Base-by-base conservation (phyloP, 495 filamentous ascomycete species). In the Tuber umbilicatum region DNA sequence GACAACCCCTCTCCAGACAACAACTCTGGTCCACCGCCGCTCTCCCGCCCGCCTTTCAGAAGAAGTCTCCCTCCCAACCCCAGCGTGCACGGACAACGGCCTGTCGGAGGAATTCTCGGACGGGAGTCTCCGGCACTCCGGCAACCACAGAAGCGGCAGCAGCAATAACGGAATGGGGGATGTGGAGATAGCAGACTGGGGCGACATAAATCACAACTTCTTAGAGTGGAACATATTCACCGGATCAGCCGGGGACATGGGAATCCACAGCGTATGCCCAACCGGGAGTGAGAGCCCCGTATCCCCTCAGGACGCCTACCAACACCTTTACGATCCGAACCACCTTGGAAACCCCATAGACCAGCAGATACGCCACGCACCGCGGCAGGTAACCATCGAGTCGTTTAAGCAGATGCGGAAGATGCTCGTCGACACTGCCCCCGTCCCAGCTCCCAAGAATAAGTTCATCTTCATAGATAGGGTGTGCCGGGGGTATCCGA, bases 151-250 rank as follows among this genome's bases (percentile, higher is more conserved):
- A 19, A 64, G 27, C 27, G 55, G 55, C 27, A 35, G 55, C 27
- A 64, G 27, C 55, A 37, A 78, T 72, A 73, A 41, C 21, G 60
- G 72, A 27, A 76, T 79, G 69, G 40, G 73, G 12, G 73, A 77
- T 41, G 70, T 42, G 43, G 38, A 67, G 43, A 67, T 74, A 14
- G 47, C 74, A 16, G 77, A 79, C 69, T 79, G 77, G 77, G 77
- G 76, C 5, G 77, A 79, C n/a, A 79, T 79, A 74, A 72, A 76
- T 39, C 73, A 64, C 21, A 79, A 70, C 23, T 41, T 79, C 72
- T 47, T 79, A 1, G 77, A 79, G 60, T 79, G 77, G 77, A 45
- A 67, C 45, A 47, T 67, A 47, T 71, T 73, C 70, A 37, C 40
- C 23, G 71, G 19, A 3, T 39, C 40, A 50, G 37, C 31, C 27